These are phyloP conservation scores for Limnanthes douglasii DNA, from an alignment of 345 rosid genomes.

Conservation along the genomic window DNA sequence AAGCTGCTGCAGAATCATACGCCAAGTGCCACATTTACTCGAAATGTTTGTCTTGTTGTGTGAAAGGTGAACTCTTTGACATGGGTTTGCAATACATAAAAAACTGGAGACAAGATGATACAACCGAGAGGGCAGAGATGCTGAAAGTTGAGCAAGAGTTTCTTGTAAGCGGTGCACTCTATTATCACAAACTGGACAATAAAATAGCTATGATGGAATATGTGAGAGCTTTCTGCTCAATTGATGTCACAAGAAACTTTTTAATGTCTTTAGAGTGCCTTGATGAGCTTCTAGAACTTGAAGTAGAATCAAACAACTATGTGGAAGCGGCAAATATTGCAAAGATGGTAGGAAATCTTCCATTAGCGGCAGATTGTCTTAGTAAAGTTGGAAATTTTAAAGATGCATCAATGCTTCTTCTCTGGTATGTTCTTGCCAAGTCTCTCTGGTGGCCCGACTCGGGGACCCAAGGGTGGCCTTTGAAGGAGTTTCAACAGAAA, in stretches of 20 bases:
- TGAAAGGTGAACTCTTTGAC: conserved; percentile 23
- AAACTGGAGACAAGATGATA: background rate
- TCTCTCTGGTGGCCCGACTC: conserved; percentile 35
- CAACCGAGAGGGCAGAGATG: conserved; percentile 7
- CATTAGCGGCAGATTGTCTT: conserved; percentile 19
- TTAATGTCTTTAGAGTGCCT: conserved; percentile 16
- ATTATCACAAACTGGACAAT: conserved; percentile 13
- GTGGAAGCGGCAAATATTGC: conserved; percentile 21
- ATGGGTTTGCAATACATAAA: conserved; percentile 20
- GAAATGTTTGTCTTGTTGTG: conserved; percentile 20
- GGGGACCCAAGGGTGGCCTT: conserved; percentile 32
- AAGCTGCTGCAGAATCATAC: conserved; percentile 23
- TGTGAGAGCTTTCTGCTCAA: conserved; percentile 15
- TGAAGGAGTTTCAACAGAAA: conserved; percentile 16
- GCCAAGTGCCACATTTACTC: conserved; percentile 16
- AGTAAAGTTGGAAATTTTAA: conserved; percentile 16
- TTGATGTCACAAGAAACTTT: conserved; percentile 12
- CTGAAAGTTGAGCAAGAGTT: conserved; percentile 17
- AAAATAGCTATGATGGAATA: conserved; percentile 18
- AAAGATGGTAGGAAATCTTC: conserved; percentile 20
- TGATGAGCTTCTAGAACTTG: conserved; percentile 20
- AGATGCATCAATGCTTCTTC: conserved; percentile 17
- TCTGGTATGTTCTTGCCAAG: conserved; percentile 17
- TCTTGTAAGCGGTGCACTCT: conserved; percentile 23
- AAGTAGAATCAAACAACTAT: conserved; percentile 24